These are phyloP conservation scores for Lactarius akahatsu DNA, from an alignment of 768 basidiomycete genomes.

Conservation along the genomic window DNA sequence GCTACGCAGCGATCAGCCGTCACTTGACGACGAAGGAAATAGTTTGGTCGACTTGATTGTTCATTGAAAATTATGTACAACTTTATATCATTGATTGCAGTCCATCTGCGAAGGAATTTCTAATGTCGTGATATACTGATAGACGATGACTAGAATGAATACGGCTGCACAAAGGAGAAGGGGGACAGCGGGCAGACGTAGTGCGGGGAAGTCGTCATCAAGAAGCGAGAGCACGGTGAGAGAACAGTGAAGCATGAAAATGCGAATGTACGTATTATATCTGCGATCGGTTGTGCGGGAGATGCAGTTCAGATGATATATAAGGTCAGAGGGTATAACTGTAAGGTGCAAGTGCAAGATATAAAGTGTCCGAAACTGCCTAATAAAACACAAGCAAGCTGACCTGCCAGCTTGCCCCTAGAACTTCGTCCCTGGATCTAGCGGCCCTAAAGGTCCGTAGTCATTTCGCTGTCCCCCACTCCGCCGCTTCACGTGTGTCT, in stretches of 20 bases:
- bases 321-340: constrained; percentile 25
- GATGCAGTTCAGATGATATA: constrained; percentile 22
- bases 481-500: constrained; percentile 43
- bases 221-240: constrained; percentile 17
- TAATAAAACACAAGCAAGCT: constrained; percentile 20
- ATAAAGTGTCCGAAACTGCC: constrained; percentile 19
- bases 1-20: too few species aligned
- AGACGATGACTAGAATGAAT: constrained; percentile 20
- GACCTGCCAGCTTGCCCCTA: constrained; percentile 28
- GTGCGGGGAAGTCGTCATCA: constrained; percentile 16
- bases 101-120: constrained; percentile 18
- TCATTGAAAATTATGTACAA: neutral
- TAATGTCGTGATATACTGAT: constrained; percentile 27
- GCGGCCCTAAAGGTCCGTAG: constrained; percentile 51
- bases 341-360: constrained; percentile 22
- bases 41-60: neutral
- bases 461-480: constrained; percentile 39
- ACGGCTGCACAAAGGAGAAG: constrained; percentile 12
- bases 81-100: neutral
- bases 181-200: constrained; percentile 7
- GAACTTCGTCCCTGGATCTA: constrained; percentile 38
- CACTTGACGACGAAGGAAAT: neutral
- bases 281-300: constrained; percentile 16
- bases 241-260: constrained; percentile 19
- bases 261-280: constrained; percentile 24